phyloP scores from a whole-genome alignment of 140 eudicot species.

The Flaveria floridana region DNA sequence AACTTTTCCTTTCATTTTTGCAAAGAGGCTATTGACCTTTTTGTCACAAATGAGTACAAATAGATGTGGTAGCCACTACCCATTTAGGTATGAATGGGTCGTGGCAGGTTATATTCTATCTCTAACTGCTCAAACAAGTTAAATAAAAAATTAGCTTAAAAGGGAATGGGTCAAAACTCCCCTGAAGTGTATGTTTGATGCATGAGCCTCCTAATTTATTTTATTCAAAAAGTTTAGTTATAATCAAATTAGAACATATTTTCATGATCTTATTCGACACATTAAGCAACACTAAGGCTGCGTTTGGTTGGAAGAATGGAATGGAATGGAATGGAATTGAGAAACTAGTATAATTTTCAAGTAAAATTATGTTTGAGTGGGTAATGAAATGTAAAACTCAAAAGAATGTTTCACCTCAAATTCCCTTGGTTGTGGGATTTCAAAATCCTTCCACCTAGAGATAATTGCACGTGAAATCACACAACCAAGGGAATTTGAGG shows the following conservation, averaged over 20 bases:
- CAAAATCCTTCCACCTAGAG: too few species aligned
- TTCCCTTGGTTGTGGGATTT: too few species aligned
- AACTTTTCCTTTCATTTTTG: background rate
- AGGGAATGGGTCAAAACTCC: background rate
- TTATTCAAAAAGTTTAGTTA: background rate
- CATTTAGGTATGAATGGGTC: constrained; percentile 8
- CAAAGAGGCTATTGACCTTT: background rate
- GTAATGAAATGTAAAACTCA: too few species aligned
- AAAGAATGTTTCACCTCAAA: too few species aligned
- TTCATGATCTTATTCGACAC: background rate
- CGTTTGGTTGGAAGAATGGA: too few species aligned
- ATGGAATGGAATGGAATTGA: too few species aligned
- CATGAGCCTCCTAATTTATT: background rate
- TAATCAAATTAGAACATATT: background rate
- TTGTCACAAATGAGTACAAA: background rate
- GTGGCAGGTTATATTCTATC: background rate
- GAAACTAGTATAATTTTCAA: too few species aligned
- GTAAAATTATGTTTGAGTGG: too few species aligned
- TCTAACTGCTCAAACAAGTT: background rate
- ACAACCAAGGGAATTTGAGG: too few species aligned
- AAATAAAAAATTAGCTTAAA: background rate
- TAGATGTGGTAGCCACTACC: background rate
- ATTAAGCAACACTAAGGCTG: background rate
- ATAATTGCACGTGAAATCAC: too few species aligned
- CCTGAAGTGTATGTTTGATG: background rate